Evolutionary conservation across 1,284 basidiomycete species (phyloP).

Genomic region (Inonotus hispidus): DNA sequence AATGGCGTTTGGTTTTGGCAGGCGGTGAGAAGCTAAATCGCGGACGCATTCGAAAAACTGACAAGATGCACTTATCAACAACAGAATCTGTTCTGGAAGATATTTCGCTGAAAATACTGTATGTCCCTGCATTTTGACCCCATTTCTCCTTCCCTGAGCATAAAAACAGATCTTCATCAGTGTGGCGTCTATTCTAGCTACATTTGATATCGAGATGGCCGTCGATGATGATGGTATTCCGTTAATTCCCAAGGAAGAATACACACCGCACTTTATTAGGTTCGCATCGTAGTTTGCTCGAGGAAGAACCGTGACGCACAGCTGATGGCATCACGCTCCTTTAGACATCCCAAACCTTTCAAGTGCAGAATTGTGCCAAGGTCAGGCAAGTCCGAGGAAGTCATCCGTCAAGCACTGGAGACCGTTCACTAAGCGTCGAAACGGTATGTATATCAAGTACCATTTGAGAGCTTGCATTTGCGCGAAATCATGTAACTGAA

Average conservation of each 20-base stretch:
- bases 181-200: conserved; percentile 17
- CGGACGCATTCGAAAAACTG: neutral
- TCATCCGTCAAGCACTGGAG: neutral
- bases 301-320: conserved; percentile 12
- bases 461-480: too few relatives aligned
- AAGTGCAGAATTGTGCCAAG: conserved; percentile 15
- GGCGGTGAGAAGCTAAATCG: conserved; percentile 3
- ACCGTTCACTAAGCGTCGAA: neutral
- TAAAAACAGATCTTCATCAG: conserved; percentile 16
- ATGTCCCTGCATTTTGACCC: neutral
- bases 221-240: conserved; percentile 16
- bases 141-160: conserved; percentile 13
- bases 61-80: conserved; percentile 3
- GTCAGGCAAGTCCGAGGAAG: neutral
- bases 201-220: conserved; percentile 18
- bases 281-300: neutral
- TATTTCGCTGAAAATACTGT: conserved; percentile 15
- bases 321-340: neutral
- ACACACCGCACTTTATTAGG: conserved; percentile 2
- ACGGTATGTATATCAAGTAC: too few relatives aligned
- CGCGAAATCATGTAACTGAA: too few relatives aligned
- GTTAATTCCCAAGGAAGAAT: neutral
- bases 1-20: conserved; percentile 1
- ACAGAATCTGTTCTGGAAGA: conserved; percentile 21
- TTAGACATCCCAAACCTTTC: conserved; percentile 16